These are phyloP conservation scores for Pseudodiploospora longispora DNA, from an alignment of 2,329 filamentous ascomycete genomes.

Conservation along the genomic window DNA sequence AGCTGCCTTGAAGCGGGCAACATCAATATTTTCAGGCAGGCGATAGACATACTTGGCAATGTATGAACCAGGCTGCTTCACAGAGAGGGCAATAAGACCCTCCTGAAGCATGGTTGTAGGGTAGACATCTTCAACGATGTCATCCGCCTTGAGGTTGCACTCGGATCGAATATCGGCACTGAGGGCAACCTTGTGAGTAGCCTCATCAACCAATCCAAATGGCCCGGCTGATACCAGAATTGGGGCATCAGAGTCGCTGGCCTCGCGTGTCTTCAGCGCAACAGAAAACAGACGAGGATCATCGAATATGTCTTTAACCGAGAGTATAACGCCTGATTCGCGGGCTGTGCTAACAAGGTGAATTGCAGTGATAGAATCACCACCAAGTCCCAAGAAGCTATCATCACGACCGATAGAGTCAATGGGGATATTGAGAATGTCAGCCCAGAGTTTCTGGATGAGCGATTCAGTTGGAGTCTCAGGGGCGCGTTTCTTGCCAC, in stretches of 20 bases:
- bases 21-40: conserved; percentile 11
- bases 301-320: conserved; percentile 16
- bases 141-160: neutral
- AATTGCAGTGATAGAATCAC: conserved; percentile 32
- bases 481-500: too few species aligned
- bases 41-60: conserved; percentile 18
- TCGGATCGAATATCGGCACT: neutral
- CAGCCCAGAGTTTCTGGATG: too few species aligned
- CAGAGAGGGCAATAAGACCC: conserved; percentile 19
- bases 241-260: neutral
- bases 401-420: conserved; percentile 11
- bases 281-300: conserved; percentile 7
- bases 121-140: conserved; percentile 8
- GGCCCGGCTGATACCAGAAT: neutral
- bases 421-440: too few species aligned
- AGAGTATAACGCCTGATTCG: conserved; percentile 12
- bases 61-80: conserved; percentile 22
- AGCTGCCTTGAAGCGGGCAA: conserved; percentile 16
- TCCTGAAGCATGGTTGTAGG: conserved; percentile 11
- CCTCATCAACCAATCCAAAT: conserved; percentile 1
- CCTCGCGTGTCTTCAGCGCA: neutral
- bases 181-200: neutral
- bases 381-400: conserved; percentile 29
- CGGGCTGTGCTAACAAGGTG: conserved; percentile 34
- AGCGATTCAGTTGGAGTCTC: too few species aligned